Percentiles rank a stretch among this genome's conserved stretches.
Evolutionary conservation across 2,329 filamentous ascomycete species (phyloP).

Genomic region (Diaporthe caulivora): DNA sequence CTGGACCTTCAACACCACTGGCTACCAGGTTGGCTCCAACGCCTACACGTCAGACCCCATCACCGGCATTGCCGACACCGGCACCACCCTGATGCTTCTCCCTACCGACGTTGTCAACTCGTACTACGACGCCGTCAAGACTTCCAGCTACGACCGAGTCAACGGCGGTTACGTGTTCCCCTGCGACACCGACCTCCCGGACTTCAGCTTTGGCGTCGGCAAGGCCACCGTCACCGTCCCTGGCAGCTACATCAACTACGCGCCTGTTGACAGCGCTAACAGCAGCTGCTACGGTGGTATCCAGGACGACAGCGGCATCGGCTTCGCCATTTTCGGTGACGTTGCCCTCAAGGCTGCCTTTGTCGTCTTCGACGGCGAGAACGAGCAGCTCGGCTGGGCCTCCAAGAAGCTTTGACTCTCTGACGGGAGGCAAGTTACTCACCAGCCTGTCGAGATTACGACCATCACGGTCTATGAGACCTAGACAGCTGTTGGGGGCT

Average conservation of each 20-base stretch:
- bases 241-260: constrained; percentile 54
- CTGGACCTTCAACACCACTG: constrained; percentile 68
- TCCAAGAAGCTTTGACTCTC: constrained; percentile 42
- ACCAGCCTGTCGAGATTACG: constrained; percentile 34
- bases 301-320: constrained; percentile 46
- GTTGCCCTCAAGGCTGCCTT: constrained; percentile 49
- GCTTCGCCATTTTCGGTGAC: constrained; percentile 49
- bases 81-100: constrained; percentile 68
- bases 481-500: constrained; percentile 23
- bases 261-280: constrained; percentile 42
- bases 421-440: constrained; percentile 24
- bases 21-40: constrained; percentile 52
- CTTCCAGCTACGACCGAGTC: constrained; percentile 52
- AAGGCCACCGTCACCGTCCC: constrained; percentile 49
- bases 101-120: constrained; percentile 58
- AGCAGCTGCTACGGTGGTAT: constrained; percentile 52
- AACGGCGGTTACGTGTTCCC: constrained; percentile 58
- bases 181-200: constrained; percentile 50
- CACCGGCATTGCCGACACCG: constrained; percentile 69
- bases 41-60: constrained; percentile 50
- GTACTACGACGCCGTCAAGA: constrained; percentile 64
- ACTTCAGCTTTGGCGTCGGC: constrained; percentile 53
- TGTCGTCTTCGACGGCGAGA: constrained; percentile 51
- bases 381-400: constrained; percentile 57
- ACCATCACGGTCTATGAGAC: constrained; percentile 29